These are phyloP conservation scores for Epichloe uncinata DNA, from an alignment of 2,329 filamentous ascomycete species.

Conservation along the genomic window DNA sequence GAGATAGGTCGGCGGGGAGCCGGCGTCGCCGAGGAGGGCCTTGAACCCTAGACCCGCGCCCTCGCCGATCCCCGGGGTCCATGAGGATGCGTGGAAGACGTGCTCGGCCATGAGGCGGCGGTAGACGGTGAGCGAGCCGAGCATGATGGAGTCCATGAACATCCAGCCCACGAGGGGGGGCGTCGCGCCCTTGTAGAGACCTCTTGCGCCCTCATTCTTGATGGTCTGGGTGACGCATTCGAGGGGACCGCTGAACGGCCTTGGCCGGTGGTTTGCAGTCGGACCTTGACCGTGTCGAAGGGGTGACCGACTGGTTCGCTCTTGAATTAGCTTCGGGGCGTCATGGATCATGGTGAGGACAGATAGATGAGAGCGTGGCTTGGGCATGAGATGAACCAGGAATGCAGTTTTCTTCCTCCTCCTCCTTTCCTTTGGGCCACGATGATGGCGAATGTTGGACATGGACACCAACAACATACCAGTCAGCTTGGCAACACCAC, in stretches of 20 bases:
- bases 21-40: neutral
- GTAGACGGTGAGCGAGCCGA: slow-evolving; percentile 84
- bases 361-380: too few relatives aligned
- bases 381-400: too few relatives aligned
- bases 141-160: slow-evolving; percentile 89
- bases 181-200: slow-evolving; percentile 87
- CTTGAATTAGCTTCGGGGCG: too few relatives aligned
- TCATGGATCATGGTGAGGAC: too few relatives aligned
- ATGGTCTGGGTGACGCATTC: slow-evolving; percentile 78
- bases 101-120: slow-evolving; percentile 70
- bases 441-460: too few relatives aligned
- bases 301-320: slow-evolving; percentile 44
- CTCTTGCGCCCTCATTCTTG: slow-evolving; percentile 69
- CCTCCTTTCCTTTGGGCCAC: neutral
- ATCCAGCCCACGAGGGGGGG: slow-evolving; percentile 90
- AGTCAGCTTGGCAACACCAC: slow-evolving; percentile 77
- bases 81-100: slow-evolving; percentile 47
- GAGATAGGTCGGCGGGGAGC: slow-evolving; percentile 30
- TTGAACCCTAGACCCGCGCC: slow-evolving; percentile 8
- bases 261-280: slow-evolving; percentile 71
- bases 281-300: slow-evolving; percentile 96
- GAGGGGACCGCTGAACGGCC: slow-evolving; percentile 67
- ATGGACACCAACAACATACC: slow-evolving; percentile 36
- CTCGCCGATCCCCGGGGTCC: slow-evolving; percentile 15
- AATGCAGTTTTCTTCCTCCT: neutral